Base-by-base conservation (phyloP, 116 monocot genomes). In the Trichopus zeylanicus region DNA sequence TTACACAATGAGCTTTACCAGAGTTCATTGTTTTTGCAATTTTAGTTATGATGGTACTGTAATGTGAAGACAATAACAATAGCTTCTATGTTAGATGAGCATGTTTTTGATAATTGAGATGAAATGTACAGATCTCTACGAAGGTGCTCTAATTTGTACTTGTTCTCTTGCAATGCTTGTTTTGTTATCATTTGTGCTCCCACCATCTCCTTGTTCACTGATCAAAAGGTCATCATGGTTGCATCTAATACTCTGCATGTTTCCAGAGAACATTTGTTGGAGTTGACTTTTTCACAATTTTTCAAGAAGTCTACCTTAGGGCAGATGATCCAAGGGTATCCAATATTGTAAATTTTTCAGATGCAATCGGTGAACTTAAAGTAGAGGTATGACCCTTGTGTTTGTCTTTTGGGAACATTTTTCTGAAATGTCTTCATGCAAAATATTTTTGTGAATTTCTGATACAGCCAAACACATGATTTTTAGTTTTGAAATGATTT, bases 261-360 rank as follows among this genome's bases (percentile, higher is more conserved):
- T 46, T 79, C 64, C 64, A 98, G 98, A 91, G 91, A 68, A 98
- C 98, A 60, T 98, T 98, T 76, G 98, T 98, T 30, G 98, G 84
- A 29, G 88, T 98, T 29, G 91, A 98, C 57, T 64, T 61, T 37
- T 98, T 98, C 80, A 85, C 71, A 46, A 80, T 98, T 32, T 98
- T 91, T 72, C 98, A 98, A 80, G 91, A 98, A 66, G 82, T 98
- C 29, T 78, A 73, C 66, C 84, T 98, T 22, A 75, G 77, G 72
- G 63, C 78, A 63, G 71, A 75, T 71, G 82, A 91, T 65, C 88
- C 85, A 72, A 78, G 98, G 63, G 98, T 98, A 37, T 78, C 80
- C 23, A 98, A 98, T 64, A 76, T 88, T 59, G 98, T 98, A 48
- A 73, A 60, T 57, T 98, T 98, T 66, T 98, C 98, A 53, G 87